Conservation (phyloP, 768 basidiomycete genomes). For the Tulasnella sp. region DNA sequence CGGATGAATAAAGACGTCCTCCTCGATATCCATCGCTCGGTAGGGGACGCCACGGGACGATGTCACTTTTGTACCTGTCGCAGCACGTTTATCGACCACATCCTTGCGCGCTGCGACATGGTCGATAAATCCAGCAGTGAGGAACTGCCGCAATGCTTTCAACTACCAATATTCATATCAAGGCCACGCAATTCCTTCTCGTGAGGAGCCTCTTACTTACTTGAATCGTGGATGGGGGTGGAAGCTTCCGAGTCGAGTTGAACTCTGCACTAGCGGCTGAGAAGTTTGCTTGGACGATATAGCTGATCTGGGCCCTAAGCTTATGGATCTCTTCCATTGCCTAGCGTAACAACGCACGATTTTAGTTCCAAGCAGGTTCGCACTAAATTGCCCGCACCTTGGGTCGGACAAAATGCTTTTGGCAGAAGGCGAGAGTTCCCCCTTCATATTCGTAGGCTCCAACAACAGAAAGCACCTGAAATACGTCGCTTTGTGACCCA, state of each 20-base stretch:
- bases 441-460: slow-evolving; percentile 93
- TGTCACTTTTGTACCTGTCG: slow-evolving; percentile 55
- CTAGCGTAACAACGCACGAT: slow-evolving; percentile 32
- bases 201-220: slow-evolving; percentile 32
- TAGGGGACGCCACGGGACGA: slow-evolving; percentile 77
- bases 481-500: slow-evolving; percentile 76
- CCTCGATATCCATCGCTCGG: slow-evolving; percentile 61
- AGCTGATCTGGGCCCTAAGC: slow-evolving; percentile 76
- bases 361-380: neutral
- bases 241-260: slow-evolving; percentile 40
- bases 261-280: slow-evolving; percentile 52
- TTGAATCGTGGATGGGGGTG: slow-evolving; percentile 71
- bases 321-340: slow-evolving; percentile 99
- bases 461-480: slow-evolving; percentile 83
- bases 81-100: slow-evolving; percentile 46
- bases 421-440: slow-evolving; percentile 70
- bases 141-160: slow-evolving; percentile 78
- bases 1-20: slow-evolving; percentile 89
- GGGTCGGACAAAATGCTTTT: slow-evolving; percentile 75
- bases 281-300: slow-evolving; percentile 74
- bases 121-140: slow-evolving; percentile 87
- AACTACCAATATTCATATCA: slow-evolving; percentile 39
- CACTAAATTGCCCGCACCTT: slow-evolving; percentile 47
- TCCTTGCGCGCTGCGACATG: slow-evolving; percentile 91
- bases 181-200: neutral